Conservation (phyloP, 306 rosid species). For the Bauhinia variegata region DNA sequence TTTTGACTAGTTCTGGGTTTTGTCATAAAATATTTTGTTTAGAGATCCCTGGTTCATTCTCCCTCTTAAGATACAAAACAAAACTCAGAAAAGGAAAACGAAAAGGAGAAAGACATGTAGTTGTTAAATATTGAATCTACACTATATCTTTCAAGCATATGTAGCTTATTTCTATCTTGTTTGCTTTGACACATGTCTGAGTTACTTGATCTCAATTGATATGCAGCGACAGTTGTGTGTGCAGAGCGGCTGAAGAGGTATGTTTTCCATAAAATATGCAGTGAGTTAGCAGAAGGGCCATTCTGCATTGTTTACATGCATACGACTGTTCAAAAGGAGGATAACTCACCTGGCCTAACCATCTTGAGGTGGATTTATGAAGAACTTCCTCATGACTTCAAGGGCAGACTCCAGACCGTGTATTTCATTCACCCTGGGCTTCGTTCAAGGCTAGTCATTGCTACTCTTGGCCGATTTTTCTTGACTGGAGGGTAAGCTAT, state of each 20-base stretch:
- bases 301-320: conserved; percentile 87
- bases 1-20: too few species aligned
- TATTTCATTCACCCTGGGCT: conserved; percentile 94
- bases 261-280: conserved; percentile 68
- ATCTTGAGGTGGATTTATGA: conserved; percentile 97
- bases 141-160: too few species aligned
- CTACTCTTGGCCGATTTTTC: conserved; percentile 85
- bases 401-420: conserved; percentile 79
- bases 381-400: conserved; percentile 71
- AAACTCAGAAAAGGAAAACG: too few species aligned
- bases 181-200: conserved; percentile 20
- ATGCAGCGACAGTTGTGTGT: conserved; percentile 74
- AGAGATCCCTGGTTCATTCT: too few species aligned
- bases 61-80: too few species aligned
- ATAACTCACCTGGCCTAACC: conserved; percentile 89
- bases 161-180: neutral
- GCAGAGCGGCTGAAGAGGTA: conserved; percentile 84
- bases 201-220: conserved; percentile 29
- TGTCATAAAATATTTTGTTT: too few species aligned
- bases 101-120: too few species aligned
- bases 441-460: conserved; percentile 80
- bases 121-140: too few species aligned
- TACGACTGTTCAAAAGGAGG: conserved; percentile 80
- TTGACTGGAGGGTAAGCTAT: conserved; percentile 83
- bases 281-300: conserved; percentile 76